Percentiles rank a stretch among this genome's conserved stretches.
phyloP scores from a whole-genome alignment of 495 filamentous ascomycete genomes.

The Penicillium steckii region DNA sequence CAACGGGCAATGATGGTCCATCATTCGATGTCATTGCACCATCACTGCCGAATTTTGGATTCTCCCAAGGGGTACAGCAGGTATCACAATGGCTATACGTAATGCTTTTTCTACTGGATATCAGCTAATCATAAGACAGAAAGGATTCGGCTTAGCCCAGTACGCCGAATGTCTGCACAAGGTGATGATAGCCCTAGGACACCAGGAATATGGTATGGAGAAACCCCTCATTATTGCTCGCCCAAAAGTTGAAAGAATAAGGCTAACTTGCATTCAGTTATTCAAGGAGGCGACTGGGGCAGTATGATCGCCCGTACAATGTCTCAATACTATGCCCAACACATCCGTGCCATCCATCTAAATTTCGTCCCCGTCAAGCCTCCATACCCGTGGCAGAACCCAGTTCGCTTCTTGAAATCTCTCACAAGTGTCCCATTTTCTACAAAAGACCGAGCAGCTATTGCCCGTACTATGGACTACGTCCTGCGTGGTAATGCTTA shows the following conservation, averaged over 20 bases:
- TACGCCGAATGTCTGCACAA: constrained; percentile 44
- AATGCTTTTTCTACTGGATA: neutral
- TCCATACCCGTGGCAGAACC: constrained; percentile 34
- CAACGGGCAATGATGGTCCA: constrained; percentile 41
- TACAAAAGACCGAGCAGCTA: constrained; percentile 27
- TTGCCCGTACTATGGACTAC: constrained; percentile 35
- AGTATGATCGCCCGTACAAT: constrained; percentile 43
- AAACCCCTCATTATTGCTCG: neutral
- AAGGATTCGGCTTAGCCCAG: constrained; percentile 41
- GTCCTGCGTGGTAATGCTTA: constrained; percentile 41
- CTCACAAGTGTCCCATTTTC: constrained; percentile 38
- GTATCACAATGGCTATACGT: constrained; percentile 17
- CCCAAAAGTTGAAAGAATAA: neutral
- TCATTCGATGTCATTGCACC: constrained; percentile 70
- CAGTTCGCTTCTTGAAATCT: constrained; percentile 32
- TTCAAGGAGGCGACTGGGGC: constrained; percentile 54
- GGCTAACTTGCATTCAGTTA: constrained; percentile 25
- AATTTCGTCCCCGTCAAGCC: constrained; percentile 38
- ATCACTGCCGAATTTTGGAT: constrained; percentile 72
- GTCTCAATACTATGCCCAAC: constrained; percentile 35
- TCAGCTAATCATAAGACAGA: constrained; percentile 10
- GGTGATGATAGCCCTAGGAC: constrained; percentile 43
- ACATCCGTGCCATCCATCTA: constrained; percentile 44
- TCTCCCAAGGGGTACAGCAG: constrained; percentile 54
- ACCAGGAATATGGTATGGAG: constrained; percentile 44